phyloP scores from a whole-genome alignment of 495 filamentous ascomycete genomes.

The Penicillium cosmopolitanum region DNA sequence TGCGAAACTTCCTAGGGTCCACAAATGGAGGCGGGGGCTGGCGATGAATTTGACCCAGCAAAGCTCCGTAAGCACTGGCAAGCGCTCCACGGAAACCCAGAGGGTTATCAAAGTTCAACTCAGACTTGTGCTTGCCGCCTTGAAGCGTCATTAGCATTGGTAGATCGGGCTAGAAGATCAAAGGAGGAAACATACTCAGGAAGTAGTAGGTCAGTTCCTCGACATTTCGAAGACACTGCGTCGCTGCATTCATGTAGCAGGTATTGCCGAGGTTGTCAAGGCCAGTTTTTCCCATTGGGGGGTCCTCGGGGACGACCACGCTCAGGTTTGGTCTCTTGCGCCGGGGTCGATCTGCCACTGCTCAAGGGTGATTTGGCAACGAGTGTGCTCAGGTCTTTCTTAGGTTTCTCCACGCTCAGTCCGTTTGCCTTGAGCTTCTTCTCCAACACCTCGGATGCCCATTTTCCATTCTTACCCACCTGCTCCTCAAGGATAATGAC shows the following conservation, averaged over 20 bases:
- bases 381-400: slow-evolving; percentile 33
- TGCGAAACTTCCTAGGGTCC: slow-evolving; percentile 77
- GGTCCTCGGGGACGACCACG: slow-evolving; percentile 57
- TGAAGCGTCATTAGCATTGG: not conserved
- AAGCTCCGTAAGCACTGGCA: slow-evolving; percentile 73
- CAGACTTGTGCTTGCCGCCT: slow-evolving; percentile 57
- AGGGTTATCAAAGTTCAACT: slow-evolving; percentile 82
- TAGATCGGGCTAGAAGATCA: not conserved
- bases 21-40: slow-evolving; percentile 61
- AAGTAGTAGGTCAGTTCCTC: slow-evolving; percentile 94
- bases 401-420: slow-evolving; percentile 42
- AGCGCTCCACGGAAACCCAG: slow-evolving; percentile 83
- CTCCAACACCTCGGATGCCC: slow-evolving; percentile 61
- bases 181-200: slow-evolving; percentile 52
- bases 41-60: slow-evolving; percentile 74
- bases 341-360: slow-evolving; percentile 70
- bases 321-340: slow-evolving; percentile 51
- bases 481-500: slow-evolving; percentile 80
- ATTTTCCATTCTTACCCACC: slow-evolving; percentile 61
- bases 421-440: slow-evolving; percentile 44
- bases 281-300: slow-evolving; percentile 55
- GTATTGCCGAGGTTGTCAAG: slow-evolving; percentile 93
- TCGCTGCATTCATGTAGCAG: slow-evolving; percentile 97
- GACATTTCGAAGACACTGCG: slow-evolving; percentile 90
- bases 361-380: slow-evolving; percentile 37